Evolutionary conservation across 257 asterid genomes (phyloP), one percentile per base, ranked within the genome.

Genomic region (Verbascum thapsus): DNA sequence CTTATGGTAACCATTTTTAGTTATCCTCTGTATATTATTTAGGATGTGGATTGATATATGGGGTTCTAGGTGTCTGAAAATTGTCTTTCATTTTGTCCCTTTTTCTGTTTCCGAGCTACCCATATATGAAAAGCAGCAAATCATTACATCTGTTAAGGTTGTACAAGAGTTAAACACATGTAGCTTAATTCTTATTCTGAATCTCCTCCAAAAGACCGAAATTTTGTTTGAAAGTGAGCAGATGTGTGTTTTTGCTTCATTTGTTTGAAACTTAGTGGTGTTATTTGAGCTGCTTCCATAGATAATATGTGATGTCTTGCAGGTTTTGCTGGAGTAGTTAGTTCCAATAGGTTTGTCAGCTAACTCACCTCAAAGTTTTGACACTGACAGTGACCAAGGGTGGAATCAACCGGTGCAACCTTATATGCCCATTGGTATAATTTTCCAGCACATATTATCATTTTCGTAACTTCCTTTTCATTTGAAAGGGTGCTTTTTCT

Each of bases 371-470:
- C 96, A 75, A 22, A 57, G 54, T 54, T 66, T 75, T 58, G 95
- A 82, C 64, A 71, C 81, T 8, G 96, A 83, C 17, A 69, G 67
- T 58, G 88, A 88, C 18, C 90, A 75, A 57, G 88, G 85, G 48
- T 80, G 85, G 85, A 78, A 78, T 71, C 77, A 71, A 49, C 64
- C 69, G 15, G 94, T 82, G 35, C 94, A 78, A 66, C 80, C 90
- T 47, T 80, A 73, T 74, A 53, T 80, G 69, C 81, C 78, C 64
- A 75, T 70, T 51, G 95, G 95, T 88, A 83, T 34, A 45, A 61
- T 48, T 47, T 49, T 17, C 38, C 26, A 10, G 35, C 57, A 56
- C 38, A 20, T 50, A 22, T 15, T 53, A 42, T n/a, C 37, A 20
- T 38, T 58, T 48, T 58, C 3, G 11, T 41, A 5, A 50, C 6